phyloP scores from a whole-genome alignment of 2,329 filamentous ascomycete genomes.

The Aurifilum marmelostoma region DNA sequence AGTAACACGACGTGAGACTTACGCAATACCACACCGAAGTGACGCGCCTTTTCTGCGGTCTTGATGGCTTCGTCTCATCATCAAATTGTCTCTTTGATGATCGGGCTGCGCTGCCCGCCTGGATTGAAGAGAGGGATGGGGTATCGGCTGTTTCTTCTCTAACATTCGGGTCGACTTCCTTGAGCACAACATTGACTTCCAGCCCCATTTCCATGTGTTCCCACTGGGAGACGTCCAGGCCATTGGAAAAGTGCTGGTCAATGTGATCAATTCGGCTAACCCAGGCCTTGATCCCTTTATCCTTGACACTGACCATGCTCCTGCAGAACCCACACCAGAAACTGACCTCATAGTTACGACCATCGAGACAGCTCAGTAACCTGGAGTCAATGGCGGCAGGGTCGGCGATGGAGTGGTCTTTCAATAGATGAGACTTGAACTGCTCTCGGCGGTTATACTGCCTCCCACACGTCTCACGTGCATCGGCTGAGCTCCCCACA shows the following conservation, averaged over 20 bases:
- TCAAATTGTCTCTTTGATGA: slow-evolving; percentile 13
- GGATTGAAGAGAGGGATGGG: not conserved
- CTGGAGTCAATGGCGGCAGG: slow-evolving; percentile 43
- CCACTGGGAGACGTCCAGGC: slow-evolving; percentile 61
- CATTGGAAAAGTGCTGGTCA: slow-evolving; percentile 68
- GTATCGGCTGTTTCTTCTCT: slow-evolving; percentile 19
- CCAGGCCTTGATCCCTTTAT: slow-evolving; percentile 52
- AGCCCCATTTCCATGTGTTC: slow-evolving; percentile 40
- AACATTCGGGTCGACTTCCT: slow-evolving; percentile 20
- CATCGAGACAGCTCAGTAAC: slow-evolving; percentile 61
- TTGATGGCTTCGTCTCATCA: slow-evolving; percentile 6
- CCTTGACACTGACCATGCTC: slow-evolving; percentile 54
- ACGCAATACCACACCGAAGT: slow-evolving; percentile 27
- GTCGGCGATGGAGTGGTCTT: slow-evolving; percentile 49
- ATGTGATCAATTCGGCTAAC: slow-evolving; percentile 70
- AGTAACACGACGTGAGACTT: not conserved
- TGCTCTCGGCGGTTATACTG: slow-evolving; percentile 60
- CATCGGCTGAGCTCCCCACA: slow-evolving; percentile 32
- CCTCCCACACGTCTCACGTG: slow-evolving; percentile 54
- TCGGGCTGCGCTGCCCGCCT: not conserved
- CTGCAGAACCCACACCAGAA: slow-evolving; percentile 92
- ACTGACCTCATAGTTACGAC: slow-evolving; percentile 62
- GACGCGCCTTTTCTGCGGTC: slow-evolving; percentile 8
- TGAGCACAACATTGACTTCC: slow-evolving; percentile 13
- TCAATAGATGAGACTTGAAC: slow-evolving; percentile 65